Percentiles rank a stretch among this genome's conserved stretches.
phyloP scores from a whole-genome alignment of 495 filamentous ascomycete genomes.

The Cladorrhinum samala region DNA sequence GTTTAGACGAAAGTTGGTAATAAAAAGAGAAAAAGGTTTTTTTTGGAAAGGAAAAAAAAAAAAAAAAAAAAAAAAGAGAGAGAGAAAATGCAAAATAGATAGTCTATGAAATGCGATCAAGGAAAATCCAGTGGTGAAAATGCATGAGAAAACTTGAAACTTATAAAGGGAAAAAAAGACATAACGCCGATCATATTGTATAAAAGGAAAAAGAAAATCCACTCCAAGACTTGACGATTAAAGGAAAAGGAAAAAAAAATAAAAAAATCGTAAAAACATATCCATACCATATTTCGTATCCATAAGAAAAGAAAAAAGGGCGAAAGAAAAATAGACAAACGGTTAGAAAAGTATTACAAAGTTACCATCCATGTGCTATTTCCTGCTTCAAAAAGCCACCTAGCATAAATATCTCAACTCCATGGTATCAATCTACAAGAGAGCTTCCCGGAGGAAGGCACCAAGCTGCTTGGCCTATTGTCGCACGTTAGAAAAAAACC shows the following conservation, averaged over 20 bases:
- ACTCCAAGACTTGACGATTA: no score
- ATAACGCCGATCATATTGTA: no score
- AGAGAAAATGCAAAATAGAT: neutral
- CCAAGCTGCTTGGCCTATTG: constrained; percentile 36
- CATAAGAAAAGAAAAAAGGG: neutral
- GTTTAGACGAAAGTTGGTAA: no score
- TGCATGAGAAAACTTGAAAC: neutral
- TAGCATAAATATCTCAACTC: no score
- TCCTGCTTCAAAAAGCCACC: neutral
- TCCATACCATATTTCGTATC: neutral
- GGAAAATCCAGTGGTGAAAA: no score
- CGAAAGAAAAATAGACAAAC: neutral
- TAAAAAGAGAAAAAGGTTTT: neutral
- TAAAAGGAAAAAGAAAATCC: neutral
- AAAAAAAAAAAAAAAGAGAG: neutral
- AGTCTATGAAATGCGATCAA: no score
- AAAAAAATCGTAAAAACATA: neutral
- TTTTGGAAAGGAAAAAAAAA: neutral
- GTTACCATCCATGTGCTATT: neutral
- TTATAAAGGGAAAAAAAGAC: neutral
- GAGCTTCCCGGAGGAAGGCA: constrained; percentile 33
- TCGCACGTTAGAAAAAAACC: neutral
- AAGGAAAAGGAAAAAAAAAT: neutral
- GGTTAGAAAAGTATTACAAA: neutral
- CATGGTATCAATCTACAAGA: constrained; percentile 5